A percentile compares a stretch with the other conserved stretches of the same genome.
Evolutionary conservation across 2,329 filamentous ascomycete genomes (phyloP).

Genomic region (Chlorencoelia australis): DNA sequence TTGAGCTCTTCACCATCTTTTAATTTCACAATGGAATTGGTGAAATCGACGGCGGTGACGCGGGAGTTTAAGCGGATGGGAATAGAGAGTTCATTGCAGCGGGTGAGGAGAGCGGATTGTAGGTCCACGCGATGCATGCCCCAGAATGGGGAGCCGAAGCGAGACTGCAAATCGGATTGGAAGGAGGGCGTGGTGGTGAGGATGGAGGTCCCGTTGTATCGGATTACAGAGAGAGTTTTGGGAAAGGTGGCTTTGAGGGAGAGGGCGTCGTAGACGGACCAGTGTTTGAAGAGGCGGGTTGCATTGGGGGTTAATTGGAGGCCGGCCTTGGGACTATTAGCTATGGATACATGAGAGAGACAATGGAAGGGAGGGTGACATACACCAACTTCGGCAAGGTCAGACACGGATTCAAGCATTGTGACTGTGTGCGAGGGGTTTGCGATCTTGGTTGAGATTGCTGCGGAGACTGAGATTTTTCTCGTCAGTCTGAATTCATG

Average conservation of each 20-base stretch:
- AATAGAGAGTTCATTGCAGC: slow-evolving; percentile 31
- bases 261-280: slow-evolving; percentile 20
- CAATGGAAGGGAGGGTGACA: neutral
- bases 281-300: slow-evolving; percentile 22
- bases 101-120: slow-evolving; percentile 33
- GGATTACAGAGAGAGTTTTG: slow-evolving; percentile 38
- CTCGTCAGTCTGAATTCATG: no score
- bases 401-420: slow-evolving; percentile 32
- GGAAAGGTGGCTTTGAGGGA: slow-evolving; percentile 30
- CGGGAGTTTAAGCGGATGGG: slow-evolving; percentile 30
- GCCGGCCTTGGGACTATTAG: slow-evolving; percentile 16
- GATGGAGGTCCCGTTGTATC: slow-evolving; percentile 37
- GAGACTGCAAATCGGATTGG: slow-evolving; percentile 16
- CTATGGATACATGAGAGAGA: neutral
- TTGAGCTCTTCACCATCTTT: slow-evolving; percentile 25
- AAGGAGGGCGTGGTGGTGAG: slow-evolving; percentile 21
- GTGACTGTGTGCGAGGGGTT: slow-evolving; percentile 31
- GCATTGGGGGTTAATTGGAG: slow-evolving; percentile 25
- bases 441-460: slow-evolving; percentile 27
- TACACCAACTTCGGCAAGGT: slow-evolving; percentile 31
- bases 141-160: slow-evolving; percentile 30
- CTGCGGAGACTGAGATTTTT: no score
- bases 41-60: slow-evolving; percentile 24
- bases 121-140: slow-evolving; percentile 39
- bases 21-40: slow-evolving; percentile 13